A percentile compares a stretch with the other conserved stretches of the same genome.
phyloP scores from a whole-genome alignment of 441 rosid species.

The Populus hybrid region DNA sequence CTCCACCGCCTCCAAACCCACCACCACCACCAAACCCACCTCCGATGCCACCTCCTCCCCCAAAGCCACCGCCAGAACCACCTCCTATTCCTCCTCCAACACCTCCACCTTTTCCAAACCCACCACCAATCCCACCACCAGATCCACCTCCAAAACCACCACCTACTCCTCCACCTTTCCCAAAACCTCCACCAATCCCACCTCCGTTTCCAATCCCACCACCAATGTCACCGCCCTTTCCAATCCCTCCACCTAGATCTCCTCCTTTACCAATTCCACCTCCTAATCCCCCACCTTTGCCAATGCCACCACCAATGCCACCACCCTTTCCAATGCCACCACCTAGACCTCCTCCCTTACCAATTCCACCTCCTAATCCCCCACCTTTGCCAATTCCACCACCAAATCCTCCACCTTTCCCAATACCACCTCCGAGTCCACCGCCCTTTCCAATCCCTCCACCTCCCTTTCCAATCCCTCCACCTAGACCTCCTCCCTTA shows the following conservation, averaged over 20 bases:
- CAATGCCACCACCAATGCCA: slow-evolving; percentile 26
- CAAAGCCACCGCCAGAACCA: slow-evolving; percentile 30
- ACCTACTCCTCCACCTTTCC: slow-evolving; percentile 24
- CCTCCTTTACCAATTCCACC: slow-evolving; percentile 20
- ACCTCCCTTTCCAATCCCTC: slow-evolving; percentile 19
- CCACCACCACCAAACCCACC: slow-evolving; percentile 23
- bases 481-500: slow-evolving; percentile 28
- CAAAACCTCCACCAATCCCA: slow-evolving; percentile 22
- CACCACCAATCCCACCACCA: slow-evolving; percentile 32
- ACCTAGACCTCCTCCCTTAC: slow-evolving; percentile 23
- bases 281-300: slow-evolving; percentile 23
- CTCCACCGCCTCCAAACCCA: not conserved
- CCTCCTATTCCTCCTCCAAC: slow-evolving; percentile 20
- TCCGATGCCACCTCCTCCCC: slow-evolving; percentile 18
- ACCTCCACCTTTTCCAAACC: slow-evolving; percentile 17
- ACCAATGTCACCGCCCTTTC: slow-evolving; percentile 16
- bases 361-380: slow-evolving; percentile 20
- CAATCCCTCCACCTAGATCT: slow-evolving; percentile 21
- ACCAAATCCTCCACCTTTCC: slow-evolving; percentile 4
- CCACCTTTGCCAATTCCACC: slow-evolving; percentile 24
- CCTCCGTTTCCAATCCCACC: slow-evolving; percentile 25
- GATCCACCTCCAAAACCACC: slow-evolving; percentile 26
- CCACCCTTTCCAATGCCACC: slow-evolving; percentile 22
- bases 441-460: slow-evolving; percentile 20
- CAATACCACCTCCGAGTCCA: slow-evolving; percentile 12